Base-by-base conservation (phyloP, 2,329 filamentous ascomycete genomes). In the Colletotrichum chrysophilum region DNA sequence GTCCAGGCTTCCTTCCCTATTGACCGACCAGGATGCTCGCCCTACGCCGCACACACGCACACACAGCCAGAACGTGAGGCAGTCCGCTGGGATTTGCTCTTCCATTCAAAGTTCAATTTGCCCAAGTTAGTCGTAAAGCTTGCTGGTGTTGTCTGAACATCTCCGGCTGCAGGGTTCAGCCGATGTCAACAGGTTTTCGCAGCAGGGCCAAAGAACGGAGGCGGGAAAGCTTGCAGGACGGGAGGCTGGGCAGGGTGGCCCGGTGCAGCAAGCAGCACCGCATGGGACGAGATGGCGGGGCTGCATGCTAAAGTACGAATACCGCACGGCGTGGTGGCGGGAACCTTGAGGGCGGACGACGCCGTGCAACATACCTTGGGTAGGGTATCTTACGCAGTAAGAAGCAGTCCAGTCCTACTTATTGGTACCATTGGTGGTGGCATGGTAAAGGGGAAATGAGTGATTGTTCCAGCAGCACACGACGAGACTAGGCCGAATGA, bases 311-410 rank as follows among this genome's bases (percentile, higher is more conserved):
- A 21, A 62, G 24, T n/a, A 62, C 43, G 38, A 58, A 36, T 30
- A 56, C 55, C 13, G 71, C 55, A 73, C 56, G 16, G 14, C 34
- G 55, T 38, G 56, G 69, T 67, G 48, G 62, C 69, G 38, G 62
- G 72, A 62, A 75, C 52, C 36, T 75, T 62, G 61, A 62, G 13
- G 68, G 68, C 68, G 61, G 61, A 55, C 52, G 52, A 66, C 52
- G 68, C 55, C 38, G 55, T 66, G 61, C 72, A 9, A 71, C 36
- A 14, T 55, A 21, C 32, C 61, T 60, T 8, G 26, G 26, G 26
- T 7, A 13, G 12, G 55, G 55, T 58, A 58, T 28, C 28, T 34
- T 32, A 24, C 21, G 12, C 32, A 55, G 64, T 26, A 66, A 52
- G 16, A 18, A n/a, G 52, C 21, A 58, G 38, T 60, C 14, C 36